Conservation (phyloP, 352 stramenopile species). For the Peronospora destructor region DNA sequence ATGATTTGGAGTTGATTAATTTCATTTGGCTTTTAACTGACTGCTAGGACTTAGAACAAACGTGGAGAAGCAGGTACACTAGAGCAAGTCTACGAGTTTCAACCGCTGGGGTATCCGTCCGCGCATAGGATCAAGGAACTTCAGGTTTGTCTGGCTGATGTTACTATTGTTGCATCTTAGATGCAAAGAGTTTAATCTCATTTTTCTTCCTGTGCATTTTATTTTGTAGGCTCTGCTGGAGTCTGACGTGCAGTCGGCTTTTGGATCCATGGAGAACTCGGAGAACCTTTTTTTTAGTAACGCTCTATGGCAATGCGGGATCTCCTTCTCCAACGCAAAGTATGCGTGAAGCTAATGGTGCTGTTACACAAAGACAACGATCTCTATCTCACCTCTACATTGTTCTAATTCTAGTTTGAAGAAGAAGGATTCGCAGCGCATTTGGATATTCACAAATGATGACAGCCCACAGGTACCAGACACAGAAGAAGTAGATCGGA, state of each 20-base stretch:
- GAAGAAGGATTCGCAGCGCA: constrained; percentile 78
- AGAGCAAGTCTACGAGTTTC: constrained; percentile 71
- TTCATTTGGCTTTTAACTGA: background rate
- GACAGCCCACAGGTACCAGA: constrained; percentile 45
- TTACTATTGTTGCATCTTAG: background rate
- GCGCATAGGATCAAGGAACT: constrained; percentile 71
- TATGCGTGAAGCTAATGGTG: constrained; percentile 16
- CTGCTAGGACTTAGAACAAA: constrained; percentile 37
- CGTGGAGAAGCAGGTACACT: constrained; percentile 46
- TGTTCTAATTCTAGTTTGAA: constrained; percentile 44
- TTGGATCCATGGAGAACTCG: constrained; percentile 50
- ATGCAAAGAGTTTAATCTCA: background rate
- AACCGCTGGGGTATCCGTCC: constrained; percentile 63
- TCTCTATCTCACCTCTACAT: constrained; percentile 5
- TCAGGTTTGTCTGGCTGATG: constrained; percentile 19
- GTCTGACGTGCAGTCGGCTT: constrained; percentile 35
- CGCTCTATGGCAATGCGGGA: constrained; percentile 73
- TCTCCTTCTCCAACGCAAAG: constrained; percentile 77
- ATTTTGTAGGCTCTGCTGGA: constrained; percentile 37
- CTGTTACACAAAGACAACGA: background rate
- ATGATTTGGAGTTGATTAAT: background rate
- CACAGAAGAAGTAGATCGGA: constrained; percentile 45
- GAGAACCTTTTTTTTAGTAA: constrained; percentile 74
- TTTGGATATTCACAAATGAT: constrained; percentile 85
- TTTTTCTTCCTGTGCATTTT: background rate